Base-by-base conservation (phyloP, 352 stramenopile genomes). In the Thraustotheca clavata region DNA sequence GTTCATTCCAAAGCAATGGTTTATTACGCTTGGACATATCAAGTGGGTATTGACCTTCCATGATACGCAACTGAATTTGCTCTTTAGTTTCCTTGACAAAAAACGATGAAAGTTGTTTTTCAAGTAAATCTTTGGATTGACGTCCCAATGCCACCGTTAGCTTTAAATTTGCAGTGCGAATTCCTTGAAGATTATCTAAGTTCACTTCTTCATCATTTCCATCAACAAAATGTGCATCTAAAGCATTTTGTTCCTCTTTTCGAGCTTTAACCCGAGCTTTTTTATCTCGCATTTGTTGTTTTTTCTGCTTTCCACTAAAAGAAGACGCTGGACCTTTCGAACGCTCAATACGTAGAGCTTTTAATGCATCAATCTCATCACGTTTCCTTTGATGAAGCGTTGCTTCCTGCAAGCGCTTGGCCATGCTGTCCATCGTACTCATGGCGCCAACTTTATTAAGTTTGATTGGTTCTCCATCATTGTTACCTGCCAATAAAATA, bases 301-400 rank as follows among this genome's bases (percentile, higher is more conserved):
- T 93, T 70, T 93, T 93, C 70, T 93, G 79, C 69, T 93, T 93
- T 68, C 83, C 83, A 49, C 83, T 93, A 59, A 93, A 93, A 0
- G 76, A 81, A 5, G 57, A 41, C 14, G 57, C 57, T 18, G 57
- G 57, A 0, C 71, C 80, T 62, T 86, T 87, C 18, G 69, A 71
- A 35, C 80, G 80, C 60, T 93, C 83, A 67, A 86, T 91, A 62
- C 83, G 81, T 72, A 88, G 72, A 52, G 87, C 74, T 70, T 93
- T 93, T 63, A 93, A 80, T 24, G 62, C 46, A 69, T 93, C 74
- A 40, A 93, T 69, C 69, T 93, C 77, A 61, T 86, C 71, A 24
- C 83, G 81, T 48, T 83, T 83, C n/a, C 73, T 72, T 61, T 84
- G 80, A 59, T 79, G 74, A 63, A 93, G 71, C 69, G 76, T 73